These are phyloP conservation scores for Carex sylvatica DNA, from an alignment of 202 grass and related monocot species.

Conservation along the genomic window DNA sequence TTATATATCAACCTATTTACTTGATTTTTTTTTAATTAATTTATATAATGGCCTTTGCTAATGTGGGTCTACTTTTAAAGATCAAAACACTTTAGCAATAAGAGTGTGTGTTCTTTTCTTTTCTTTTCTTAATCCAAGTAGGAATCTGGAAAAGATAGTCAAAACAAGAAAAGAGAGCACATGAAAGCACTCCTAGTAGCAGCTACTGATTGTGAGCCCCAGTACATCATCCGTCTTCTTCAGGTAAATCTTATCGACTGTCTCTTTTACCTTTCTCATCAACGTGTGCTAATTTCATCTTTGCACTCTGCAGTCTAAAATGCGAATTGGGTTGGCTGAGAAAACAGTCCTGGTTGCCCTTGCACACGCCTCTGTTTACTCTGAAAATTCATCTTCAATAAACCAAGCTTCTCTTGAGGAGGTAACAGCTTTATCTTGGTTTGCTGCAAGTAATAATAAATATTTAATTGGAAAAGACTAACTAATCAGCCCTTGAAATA, in stretches of 20 bases:
- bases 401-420: slow-evolving; percentile 77
- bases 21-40: not conserved
- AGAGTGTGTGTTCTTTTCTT: not conserved
- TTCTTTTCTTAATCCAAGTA: slow-evolving; percentile 25
- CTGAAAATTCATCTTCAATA: slow-evolving; percentile 38
- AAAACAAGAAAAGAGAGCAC: slow-evolving; percentile 96
- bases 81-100: not conserved
- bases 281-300: slow-evolving; percentile 11
- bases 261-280: slow-evolving; percentile 19
- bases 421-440: slow-evolving; percentile 41
- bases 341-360: slow-evolving; percentile 96
- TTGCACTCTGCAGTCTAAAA: slow-evolving; percentile 76
- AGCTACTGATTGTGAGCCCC: slow-evolving; percentile 91
- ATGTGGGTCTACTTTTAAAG: not conserved
- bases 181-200: slow-evolving; percentile 98
- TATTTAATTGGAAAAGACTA: not conserved
- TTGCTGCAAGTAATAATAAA: not conserved
- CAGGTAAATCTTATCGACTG: slow-evolving; percentile 52
- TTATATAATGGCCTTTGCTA: not conserved
- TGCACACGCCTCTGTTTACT: slow-evolving; percentile 79
- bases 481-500: not conserved
- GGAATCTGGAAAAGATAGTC: slow-evolving; percentile 96
- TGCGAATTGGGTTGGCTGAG: slow-evolving; percentile 96
- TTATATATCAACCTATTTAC: not conserved
- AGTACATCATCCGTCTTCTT: slow-evolving; percentile 88